These are phyloP conservation scores for Candida takata DNA, from an alignment of 805 yeast species.

Conservation along the genomic window DNA sequence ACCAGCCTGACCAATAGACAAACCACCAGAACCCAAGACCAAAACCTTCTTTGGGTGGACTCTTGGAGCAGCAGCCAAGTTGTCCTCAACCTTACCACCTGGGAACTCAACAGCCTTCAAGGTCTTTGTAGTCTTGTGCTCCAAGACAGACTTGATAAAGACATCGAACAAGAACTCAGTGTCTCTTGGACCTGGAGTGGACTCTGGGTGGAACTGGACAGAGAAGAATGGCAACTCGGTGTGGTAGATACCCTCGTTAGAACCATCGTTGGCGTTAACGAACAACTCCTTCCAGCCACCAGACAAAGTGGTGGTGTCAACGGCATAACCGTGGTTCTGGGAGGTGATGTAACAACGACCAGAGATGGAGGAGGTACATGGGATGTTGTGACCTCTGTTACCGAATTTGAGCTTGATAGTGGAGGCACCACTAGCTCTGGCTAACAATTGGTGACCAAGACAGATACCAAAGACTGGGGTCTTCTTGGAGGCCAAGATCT, in stretches of 20 bases:
- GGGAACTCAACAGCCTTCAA: slow-evolving; percentile 81
- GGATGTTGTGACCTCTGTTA: slow-evolving; percentile 99
- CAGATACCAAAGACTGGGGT: slow-evolving; percentile 97
- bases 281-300: slow-evolving; percentile 90
- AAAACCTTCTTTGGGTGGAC: slow-evolving; percentile 85
- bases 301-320: slow-evolving; percentile 69
- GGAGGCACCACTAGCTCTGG: slow-evolving; percentile 92
- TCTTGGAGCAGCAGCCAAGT: slow-evolving; percentile 68
- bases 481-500: slow-evolving; percentile 54
- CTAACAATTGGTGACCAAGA: slow-evolving; percentile 94
- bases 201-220: slow-evolving; percentile 98
- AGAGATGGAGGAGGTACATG: slow-evolving; percentile 80
- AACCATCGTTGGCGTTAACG: slow-evolving; percentile 92
- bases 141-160: slow-evolving; percentile 72
- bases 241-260: slow-evolving; percentile 97
- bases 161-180: slow-evolving; percentile 96
- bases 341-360: slow-evolving; percentile 98
- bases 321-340: slow-evolving; percentile 98
- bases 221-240: slow-evolving; percentile 85
- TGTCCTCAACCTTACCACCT: slow-evolving; percentile 75
- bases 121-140: slow-evolving; percentile 46
- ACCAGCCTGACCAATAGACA: slow-evolving; percentile 98
- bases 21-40: slow-evolving; percentile 96
- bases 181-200: slow-evolving; percentile 98
- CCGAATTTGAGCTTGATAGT: slow-evolving; percentile 92